Base-by-base conservation (phyloP, 768 basidiomycete species). In the Aureoboletus auriporus region DNA sequence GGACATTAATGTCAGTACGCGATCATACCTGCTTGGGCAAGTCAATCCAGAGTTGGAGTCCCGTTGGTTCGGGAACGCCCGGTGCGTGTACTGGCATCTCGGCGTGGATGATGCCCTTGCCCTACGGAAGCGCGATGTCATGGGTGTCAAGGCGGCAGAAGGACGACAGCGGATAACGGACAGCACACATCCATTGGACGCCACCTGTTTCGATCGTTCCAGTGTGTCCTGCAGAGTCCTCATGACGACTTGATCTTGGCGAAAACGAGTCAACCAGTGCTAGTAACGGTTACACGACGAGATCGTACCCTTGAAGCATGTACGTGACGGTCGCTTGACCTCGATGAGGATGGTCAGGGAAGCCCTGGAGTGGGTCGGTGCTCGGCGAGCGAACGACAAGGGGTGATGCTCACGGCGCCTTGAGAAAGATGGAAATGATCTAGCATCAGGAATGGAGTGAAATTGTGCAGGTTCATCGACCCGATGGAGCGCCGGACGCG, bases 131-230 rank as follows among this genome's bases (percentile, higher is more conserved):
- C n/a, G 31, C 7, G 35, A 36, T 23, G n/a, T n/a, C 37, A 42
- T 33, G 33, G 40, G 41, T 11, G 41, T 9, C 26, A 39, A 46
- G 33, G 38, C 53, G n/a, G n/a, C 1, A 14, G 27, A 1, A 26
- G 40, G 29, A 40, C 5, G 31, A 41, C 33, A 16, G 35, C 37
- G 36, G 44, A 44, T 43, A 30, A 66, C 79, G 70, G 48, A 84
- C 86, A 12, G 87, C 87, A 65, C 79, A 83, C 93, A 95, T 95
- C 91, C 93, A 96, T 61, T 97, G 94, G 2, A 96, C 84, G 42
- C 93, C 95, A 4, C 94, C 94, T 8, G 83, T 62, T 35, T 79
- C 67, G 44, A 90, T 87, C 14, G 76, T 79, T 34, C 89, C 89
- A 50, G 82, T 80, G 65, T 93, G 88, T 1, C 90, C 94, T 2